These are phyloP conservation scores for Suhomyces kilbournensis DNA, from an alignment of 805 yeast genomes.

Conservation along the genomic window DNA sequence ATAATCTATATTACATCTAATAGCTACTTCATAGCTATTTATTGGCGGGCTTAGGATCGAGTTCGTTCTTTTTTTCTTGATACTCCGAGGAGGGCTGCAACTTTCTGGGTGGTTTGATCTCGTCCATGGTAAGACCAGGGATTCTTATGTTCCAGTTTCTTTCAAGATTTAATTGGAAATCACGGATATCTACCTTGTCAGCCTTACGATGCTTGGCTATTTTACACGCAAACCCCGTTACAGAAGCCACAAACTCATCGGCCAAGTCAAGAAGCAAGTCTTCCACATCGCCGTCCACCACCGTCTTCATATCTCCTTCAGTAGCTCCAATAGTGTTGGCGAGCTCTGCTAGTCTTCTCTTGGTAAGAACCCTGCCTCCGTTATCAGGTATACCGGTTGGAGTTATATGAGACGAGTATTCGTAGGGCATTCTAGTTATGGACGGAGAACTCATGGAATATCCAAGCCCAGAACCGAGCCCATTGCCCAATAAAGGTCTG, in stretches of 20 bases:
- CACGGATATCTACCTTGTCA: slow-evolving; percentile 25
- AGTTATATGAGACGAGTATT: slow-evolving; percentile 7
- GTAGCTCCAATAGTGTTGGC: slow-evolving; percentile 27
- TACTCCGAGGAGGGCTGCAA: slow-evolving; percentile 25
- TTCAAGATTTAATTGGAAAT: slow-evolving; percentile 27
- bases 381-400: slow-evolving; percentile 20
- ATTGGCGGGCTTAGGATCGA: slow-evolving; percentile 9
- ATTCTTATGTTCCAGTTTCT: slow-evolving; percentile 27
- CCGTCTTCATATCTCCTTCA: slow-evolving; percentile 27
- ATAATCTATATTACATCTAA: background rate
- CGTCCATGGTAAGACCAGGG: slow-evolving; percentile 26
- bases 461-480: slow-evolving; percentile 1
- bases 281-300: slow-evolving; percentile 27
- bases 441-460: slow-evolving; percentile 5
- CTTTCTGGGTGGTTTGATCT: slow-evolving; percentile 21
- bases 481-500: background rate
- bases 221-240: slow-evolving; percentile 27
- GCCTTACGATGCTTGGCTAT: slow-evolving; percentile 28
- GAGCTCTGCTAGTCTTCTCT: slow-evolving; percentile 23
- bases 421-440: slow-evolving; percentile 5
- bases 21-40: background rate
- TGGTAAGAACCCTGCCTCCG: slow-evolving; percentile 27
- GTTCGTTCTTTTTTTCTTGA: slow-evolving; percentile 19
- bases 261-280: slow-evolving; percentile 27
- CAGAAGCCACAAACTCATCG: slow-evolving; percentile 26